These are phyloP conservation scores for Termitomyces sp. DNA, from an alignment of 768 basidiomycete species.

Conservation along the genomic window DNA sequence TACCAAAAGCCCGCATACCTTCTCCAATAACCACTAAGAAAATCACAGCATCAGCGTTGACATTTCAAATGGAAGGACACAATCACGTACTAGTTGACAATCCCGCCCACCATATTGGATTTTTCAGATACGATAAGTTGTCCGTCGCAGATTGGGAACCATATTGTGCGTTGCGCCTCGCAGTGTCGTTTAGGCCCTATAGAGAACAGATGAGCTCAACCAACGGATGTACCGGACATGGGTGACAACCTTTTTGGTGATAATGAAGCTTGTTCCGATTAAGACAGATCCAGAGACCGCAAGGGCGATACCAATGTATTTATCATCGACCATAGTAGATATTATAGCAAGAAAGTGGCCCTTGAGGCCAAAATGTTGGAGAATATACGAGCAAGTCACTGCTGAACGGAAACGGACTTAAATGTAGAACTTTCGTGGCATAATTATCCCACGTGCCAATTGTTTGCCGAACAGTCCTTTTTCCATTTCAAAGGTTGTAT, in stretches of 20 bases:
- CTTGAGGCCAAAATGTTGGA: slow-evolving; percentile 10
- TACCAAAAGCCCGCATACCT: slow-evolving; percentile 38
- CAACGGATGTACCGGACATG: not conserved
- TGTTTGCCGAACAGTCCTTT: not conserved
- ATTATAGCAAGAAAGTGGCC: slow-evolving; percentile 10
- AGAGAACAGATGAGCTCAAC: slow-evolving; percentile 2
- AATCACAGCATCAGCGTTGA: slow-evolving; percentile 2
- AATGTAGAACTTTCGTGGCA: slow-evolving; percentile 14
- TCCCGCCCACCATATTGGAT: slow-evolving; percentile 97
- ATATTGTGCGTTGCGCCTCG: slow-evolving; percentile 39
- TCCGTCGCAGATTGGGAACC: slow-evolving; percentile 66
- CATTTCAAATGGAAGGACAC: slow-evolving; percentile 2
- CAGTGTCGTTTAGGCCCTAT: slow-evolving; percentile 91
- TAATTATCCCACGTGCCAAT: slow-evolving; percentile 16
- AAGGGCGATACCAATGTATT: slow-evolving; percentile 89
- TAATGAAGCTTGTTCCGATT: slow-evolving; percentile 96
- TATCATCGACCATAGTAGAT: slow-evolving; percentile 74
- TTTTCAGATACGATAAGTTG: slow-evolving; percentile 79
- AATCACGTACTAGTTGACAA: slow-evolving; percentile 77
- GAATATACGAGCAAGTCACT: not conserved
- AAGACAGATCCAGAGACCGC: slow-evolving; percentile 80
- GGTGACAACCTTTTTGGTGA: slow-evolving; percentile 89
- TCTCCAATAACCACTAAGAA: slow-evolving; percentile 85
- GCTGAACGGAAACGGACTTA: not conserved
- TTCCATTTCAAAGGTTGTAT: too few species aligned